Percentiles rank a stretch among this genome's conserved stretches.
Conservation (phyloP, 2,329 filamentous ascomycete genomes). For the Simplicillium aogashimaense region DNA sequence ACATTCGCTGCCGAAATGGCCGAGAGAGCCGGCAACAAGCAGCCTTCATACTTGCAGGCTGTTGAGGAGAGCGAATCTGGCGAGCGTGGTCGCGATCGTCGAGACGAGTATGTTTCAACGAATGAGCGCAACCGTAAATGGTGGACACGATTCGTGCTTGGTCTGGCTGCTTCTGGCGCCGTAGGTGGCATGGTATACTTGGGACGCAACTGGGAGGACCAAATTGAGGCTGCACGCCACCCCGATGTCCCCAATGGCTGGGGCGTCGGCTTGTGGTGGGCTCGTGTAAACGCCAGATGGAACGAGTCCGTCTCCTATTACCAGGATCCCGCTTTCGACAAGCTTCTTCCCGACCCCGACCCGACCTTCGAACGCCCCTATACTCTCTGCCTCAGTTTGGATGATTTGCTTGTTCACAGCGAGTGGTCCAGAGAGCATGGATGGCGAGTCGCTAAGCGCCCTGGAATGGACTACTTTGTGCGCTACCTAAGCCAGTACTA, state of each 20-base stretch:
- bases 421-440: constrained; percentile 92
- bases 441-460: constrained; percentile 90
- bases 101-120: constrained; percentile 81
- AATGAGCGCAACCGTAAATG: constrained; percentile 71
- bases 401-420: constrained; percentile 89
- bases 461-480: constrained; percentile 93
- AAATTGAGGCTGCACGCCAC: constrained; percentile 61
- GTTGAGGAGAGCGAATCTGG: constrained; percentile 25
- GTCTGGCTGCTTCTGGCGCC: constrained; percentile 43
- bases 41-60: constrained; percentile 19
- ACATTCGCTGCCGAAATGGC: constrained; percentile 71
- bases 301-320: constrained; percentile 79
- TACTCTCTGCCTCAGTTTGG: constrained; percentile 83
- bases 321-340: constrained; percentile 89
- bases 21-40: constrained; percentile 19
- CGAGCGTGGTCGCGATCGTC: constrained; percentile 33
- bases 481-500: constrained; percentile 97
- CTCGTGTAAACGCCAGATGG: constrained; percentile 66
- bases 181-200: constrained; percentile 60
- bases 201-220: constrained; percentile 81
- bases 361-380: constrained; percentile 77
- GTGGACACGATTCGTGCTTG: constrained; percentile 67
- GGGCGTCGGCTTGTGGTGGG: constrained; percentile 66
- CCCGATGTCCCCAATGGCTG: constrained; percentile 72
- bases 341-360: constrained; percentile 77